Conservation (phyloP, 2,329 filamentous ascomycete genomes). For the Diaporthe citri region DNA sequence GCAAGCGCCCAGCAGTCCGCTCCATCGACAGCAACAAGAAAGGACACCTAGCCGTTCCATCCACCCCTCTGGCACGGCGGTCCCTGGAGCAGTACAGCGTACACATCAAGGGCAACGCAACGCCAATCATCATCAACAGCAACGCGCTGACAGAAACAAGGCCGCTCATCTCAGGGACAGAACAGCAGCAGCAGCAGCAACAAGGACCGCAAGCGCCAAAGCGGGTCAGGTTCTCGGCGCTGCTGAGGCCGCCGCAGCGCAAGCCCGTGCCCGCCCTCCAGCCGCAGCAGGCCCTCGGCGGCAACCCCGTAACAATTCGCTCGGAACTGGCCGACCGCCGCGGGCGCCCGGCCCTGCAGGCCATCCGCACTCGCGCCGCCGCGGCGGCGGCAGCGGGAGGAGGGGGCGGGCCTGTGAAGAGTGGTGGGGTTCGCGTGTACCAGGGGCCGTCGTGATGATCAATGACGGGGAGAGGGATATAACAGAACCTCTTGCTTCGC, state of each 20-base stretch:
- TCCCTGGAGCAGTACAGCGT: conserved; percentile 28
- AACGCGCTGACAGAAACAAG: not conserved
- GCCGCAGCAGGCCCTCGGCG: conserved; percentile 17
- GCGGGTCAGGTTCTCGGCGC: conserved; percentile 24
- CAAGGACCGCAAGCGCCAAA: not conserved
- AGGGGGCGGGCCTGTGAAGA: not conserved
- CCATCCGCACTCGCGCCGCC: conserved; percentile 7
- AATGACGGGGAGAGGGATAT: not conserved
- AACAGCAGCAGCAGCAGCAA: not conserved
- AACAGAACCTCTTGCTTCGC: not conserved
- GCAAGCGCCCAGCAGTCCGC: not conserved
- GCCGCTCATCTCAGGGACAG: not conserved
- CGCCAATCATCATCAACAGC: conserved; percentile 5
- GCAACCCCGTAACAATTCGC: conserved; percentile 12
- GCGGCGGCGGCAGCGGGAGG: not conserved
- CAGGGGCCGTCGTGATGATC: conserved; percentile 3
- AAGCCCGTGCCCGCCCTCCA: conserved; percentile 14
- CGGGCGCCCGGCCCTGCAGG: conserved; percentile 30
- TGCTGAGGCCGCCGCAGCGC: conserved; percentile 16
- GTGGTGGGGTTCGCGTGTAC: not conserved
- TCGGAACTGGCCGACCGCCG: conserved; percentile 30
- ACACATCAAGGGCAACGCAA: conserved; percentile 28
- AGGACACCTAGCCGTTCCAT: not conserved
- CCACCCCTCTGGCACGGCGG: not conserved
- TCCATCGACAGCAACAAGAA: not conserved